Conservation (phyloP, 257 asterid genomes). For the Nicotiana benthamiana region DNA sequence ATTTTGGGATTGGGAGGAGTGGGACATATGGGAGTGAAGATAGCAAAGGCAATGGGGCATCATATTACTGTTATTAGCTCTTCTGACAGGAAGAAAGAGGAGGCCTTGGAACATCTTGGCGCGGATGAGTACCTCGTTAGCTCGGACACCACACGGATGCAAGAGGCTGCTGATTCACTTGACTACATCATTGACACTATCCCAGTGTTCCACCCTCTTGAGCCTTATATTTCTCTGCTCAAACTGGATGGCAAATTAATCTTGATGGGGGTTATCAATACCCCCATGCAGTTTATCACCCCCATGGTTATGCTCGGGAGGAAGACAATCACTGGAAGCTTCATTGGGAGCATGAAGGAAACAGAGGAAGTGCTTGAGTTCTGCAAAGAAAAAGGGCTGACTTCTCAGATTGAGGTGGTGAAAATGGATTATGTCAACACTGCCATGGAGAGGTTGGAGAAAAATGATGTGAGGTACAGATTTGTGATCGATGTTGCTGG, state of each 20-base stretch:
- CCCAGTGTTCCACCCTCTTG: constrained; percentile 77
- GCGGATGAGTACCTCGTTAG: constrained; percentile 83
- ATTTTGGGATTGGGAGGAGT: constrained; percentile 92
- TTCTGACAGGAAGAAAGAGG: constrained; percentile 59
- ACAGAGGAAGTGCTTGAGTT: constrained; percentile 78
- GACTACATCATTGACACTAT: constrained; percentile 87
- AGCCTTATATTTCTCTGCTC: constrained; percentile 69
- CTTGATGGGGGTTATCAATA: constrained; percentile 80
- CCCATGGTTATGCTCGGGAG: constrained; percentile 96
- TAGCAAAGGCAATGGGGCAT: constrained; percentile 92
- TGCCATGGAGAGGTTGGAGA: constrained; percentile 80
- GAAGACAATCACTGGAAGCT: constrained; percentile 81
- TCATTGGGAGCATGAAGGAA: constrained; percentile 85
- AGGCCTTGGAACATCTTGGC: constrained; percentile 73
- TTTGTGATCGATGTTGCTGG: constrained; percentile 90
- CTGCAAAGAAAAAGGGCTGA: constrained; percentile 69
- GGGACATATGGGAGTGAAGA: constrained; percentile 94
- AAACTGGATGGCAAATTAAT: constrained; percentile 79
- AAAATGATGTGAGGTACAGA: constrained; percentile 85
- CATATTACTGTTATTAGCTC: constrained; percentile 88
- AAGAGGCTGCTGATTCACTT: constrained; percentile 54
- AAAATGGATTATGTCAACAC: constrained; percentile 84
- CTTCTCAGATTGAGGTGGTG: constrained; percentile 69
- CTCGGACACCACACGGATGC: constrained; percentile 46
- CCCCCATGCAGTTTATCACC: constrained; percentile 68